A percentile compares a stretch with the other conserved stretches of the same genome.
phyloP scores from a whole-genome alignment of 345 rosid species.

The Toxicodendron radicans region DNA sequence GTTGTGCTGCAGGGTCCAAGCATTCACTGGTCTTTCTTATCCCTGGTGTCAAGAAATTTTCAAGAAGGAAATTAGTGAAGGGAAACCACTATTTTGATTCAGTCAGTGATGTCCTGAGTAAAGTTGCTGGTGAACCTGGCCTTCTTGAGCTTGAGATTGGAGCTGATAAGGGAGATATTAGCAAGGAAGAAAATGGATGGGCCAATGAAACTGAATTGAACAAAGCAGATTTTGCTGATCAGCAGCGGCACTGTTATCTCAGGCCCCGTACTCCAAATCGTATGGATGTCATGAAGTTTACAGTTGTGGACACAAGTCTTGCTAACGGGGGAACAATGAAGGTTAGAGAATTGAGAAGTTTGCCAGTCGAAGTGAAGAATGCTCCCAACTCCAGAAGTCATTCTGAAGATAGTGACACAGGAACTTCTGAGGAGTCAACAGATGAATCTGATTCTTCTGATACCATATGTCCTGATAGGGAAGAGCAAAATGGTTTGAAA shows the following conservation, averaged over 20 bases:
- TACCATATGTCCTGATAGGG: conserved; percentile 23
- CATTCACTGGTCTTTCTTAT: conserved; percentile 69
- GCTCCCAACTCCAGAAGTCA: conserved; percentile 21
- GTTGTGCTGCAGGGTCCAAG: conserved; percentile 32
- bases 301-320: conserved; percentile 55
- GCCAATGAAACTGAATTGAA: conserved; percentile 25
- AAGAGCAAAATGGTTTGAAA: conserved; percentile 25
- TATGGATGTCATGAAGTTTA: conserved; percentile 37
- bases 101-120: conserved; percentile 51
- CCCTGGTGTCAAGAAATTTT: conserved; percentile 70
- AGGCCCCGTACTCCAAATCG: conserved; percentile 40
- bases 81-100: conserved; percentile 79
- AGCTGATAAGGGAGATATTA: conserved; percentile 11
- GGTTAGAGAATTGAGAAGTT: conserved; percentile 45
- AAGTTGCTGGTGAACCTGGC: conserved; percentile 48
- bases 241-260: conserved; percentile 44
- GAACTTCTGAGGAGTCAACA: conserved; percentile 30
- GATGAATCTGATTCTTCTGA: conserved; percentile 33
- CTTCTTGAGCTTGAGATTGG: conserved; percentile 53
- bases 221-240: conserved; percentile 31
- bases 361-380: conserved; percentile 35
- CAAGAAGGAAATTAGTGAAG: conserved; percentile 71
- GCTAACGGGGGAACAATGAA: conserved; percentile 29
- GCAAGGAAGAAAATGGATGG: conserved; percentile 28
- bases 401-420: conserved; percentile 36